phyloP scores from a whole-genome alignment of 192 early-diverging fungal species.

The Backusella tuberculispora region DNA sequence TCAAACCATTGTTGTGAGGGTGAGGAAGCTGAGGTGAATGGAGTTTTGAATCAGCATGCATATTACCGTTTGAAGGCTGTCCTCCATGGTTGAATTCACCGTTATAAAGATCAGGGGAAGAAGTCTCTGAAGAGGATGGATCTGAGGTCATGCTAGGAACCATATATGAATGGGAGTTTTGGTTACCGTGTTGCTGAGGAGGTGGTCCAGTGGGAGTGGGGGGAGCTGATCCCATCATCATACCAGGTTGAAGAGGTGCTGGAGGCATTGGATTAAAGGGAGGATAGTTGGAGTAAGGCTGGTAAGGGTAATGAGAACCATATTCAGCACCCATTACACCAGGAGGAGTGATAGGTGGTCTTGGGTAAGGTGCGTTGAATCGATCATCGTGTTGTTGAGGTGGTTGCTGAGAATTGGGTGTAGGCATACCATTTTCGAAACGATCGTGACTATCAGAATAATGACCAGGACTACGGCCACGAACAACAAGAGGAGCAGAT shows the following conservation, averaged over 20 bases:
- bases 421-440: slow-evolving; percentile 15
- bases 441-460: slow-evolving; percentile 67
- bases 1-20: slow-evolving; percentile 1
- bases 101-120: slow-evolving; percentile 44
- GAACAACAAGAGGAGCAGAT: slow-evolving; percentile 87
- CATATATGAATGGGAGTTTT: slow-evolving; percentile 35
- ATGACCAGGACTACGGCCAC: slow-evolving; percentile 96
- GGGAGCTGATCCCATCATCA: slow-evolving; percentile 33
- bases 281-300: slow-evolving; percentile 22
- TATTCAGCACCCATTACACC: slow-evolving; percentile 26
- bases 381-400: slow-evolving; percentile 26
- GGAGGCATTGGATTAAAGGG: background rate
- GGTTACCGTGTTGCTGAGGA: background rate
- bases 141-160: slow-evolving; percentile 44
- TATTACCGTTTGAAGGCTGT: background rate
- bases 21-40: slow-evolving; percentile 3
- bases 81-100: slow-evolving; percentile 15
- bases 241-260: background rate
- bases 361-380: slow-evolving; percentile 26
- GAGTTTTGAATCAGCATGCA: slow-evolving; percentile 26
- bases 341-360: slow-evolving; percentile 28
- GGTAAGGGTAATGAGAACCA: slow-evolving; percentile 26
- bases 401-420: slow-evolving; percentile 4
- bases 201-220: slow-evolving; percentile 21
- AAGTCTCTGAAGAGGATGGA: slow-evolving; percentile 39